Evolutionary conservation across 192 early-diverging fungal genomes (phyloP), one percentile per base, ranked within the genome.

Genomic region (Coemansia sp.): DNA sequence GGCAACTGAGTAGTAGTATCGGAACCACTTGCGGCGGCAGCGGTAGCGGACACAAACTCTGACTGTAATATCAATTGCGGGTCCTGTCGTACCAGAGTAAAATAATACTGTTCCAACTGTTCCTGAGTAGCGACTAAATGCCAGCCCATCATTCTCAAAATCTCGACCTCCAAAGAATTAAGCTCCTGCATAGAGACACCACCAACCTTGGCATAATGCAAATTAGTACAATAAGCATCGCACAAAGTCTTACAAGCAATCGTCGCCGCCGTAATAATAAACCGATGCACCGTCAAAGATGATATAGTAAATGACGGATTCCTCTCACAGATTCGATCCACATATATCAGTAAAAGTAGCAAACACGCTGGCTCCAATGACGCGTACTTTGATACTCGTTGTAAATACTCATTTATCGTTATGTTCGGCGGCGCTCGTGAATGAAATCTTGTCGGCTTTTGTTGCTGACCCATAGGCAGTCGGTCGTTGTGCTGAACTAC

Each of bases 221-320:
- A 85, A 74, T 99, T 99, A 17, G 96, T 98, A 70, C 94, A 93
- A 68, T 98, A 98, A 28, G 91, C 92, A 73, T 98, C 96, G 64
- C 92, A 96, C 62, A 98, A 68, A 0, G 91, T 90, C 74, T 98
- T 98, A 50, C 91, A 89, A 0, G 93, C 91, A 33, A 93, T 86
- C 0, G 93, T 96, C 13, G 95, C 81, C 6, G 94, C 93, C 3
- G 96, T 85, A 13, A 97, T 97, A 8, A 98, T 86, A 76, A 98
- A 98, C 55, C 95, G 90, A 69, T 98, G 96, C 6, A 93, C 94
- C 4, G 96, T 98, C 35, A 98, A 75, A 32, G 94, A 95, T 0
- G 93, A 94, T 40, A 99, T 94, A 23, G 94, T 96, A 75, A 99
- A 99, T 0, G 88, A 78, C 30, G 87, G 73, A 42, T 84, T 84